Evolutionary conservation across 305 asterid species (phyloP).

Genomic region (Fraxinus albicans): DNA sequence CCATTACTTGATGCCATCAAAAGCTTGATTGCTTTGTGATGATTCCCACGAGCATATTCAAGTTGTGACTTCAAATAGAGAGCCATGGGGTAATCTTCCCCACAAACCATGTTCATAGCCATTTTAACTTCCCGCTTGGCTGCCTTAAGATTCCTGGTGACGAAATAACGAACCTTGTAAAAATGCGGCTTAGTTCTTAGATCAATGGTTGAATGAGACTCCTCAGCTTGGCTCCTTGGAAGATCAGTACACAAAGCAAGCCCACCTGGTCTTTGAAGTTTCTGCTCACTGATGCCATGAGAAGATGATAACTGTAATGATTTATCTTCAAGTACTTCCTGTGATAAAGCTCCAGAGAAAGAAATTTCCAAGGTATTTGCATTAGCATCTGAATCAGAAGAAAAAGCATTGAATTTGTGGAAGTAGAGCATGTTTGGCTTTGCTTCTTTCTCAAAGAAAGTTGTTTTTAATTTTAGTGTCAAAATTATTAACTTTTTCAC

Average conservation of each 20-base stretch:
- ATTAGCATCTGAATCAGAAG: slow-evolving; percentile 48
- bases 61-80: slow-evolving; percentile 88
- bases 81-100: slow-evolving; percentile 72
- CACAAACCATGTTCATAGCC: slow-evolving; percentile 84
- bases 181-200: slow-evolving; percentile 76
- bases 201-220: slow-evolving; percentile 51
- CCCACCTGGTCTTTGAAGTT: slow-evolving; percentile 50
- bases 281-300: slow-evolving; percentile 52
- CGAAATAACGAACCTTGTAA: slow-evolving; percentile 75
- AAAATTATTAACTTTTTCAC: no score
- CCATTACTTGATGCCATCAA: slow-evolving; percentile 65
- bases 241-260: slow-evolving; percentile 55
- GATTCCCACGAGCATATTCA: slow-evolving; percentile 84
- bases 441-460: neutral
- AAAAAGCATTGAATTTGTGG: slow-evolving; percentile 44
- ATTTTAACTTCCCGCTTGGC: slow-evolving; percentile 92
- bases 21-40: slow-evolving; percentile 81
- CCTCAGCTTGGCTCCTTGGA: slow-evolving; percentile 57
- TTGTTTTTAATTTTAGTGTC: neutral
- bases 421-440: slow-evolving; percentile 25
- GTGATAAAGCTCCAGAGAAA: slow-evolving; percentile 56
- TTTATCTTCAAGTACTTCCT: slow-evolving; percentile 79
- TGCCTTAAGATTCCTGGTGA: slow-evolving; percentile 77
- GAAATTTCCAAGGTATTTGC: slow-evolving; percentile 54
- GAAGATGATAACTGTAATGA: slow-evolving; percentile 62